Conservation (phyloP, 306 rosid species). For the Hippophae gyantsensis region DNA sequence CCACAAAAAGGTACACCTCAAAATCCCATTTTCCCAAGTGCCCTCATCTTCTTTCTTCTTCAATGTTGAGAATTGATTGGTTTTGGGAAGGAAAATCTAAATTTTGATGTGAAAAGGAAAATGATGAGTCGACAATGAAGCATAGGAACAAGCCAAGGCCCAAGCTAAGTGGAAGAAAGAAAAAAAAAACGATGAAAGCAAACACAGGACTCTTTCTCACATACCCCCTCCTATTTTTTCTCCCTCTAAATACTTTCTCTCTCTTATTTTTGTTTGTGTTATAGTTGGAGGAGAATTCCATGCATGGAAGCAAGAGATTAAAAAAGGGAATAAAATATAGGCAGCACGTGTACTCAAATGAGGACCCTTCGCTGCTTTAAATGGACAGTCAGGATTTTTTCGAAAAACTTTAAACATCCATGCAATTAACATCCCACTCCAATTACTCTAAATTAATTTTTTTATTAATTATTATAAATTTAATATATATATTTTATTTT, state of each 20-base stretch:
- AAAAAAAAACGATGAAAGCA: constrained; percentile 21
- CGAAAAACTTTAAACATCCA: constrained; percentile 1
- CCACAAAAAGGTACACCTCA: constrained; percentile 41
- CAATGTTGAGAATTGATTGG: constrained; percentile 26
- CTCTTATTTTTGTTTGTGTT: constrained; percentile 29
- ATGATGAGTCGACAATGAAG: constrained; percentile 29
- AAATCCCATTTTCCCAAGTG: constrained; percentile 22
- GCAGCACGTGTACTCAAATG: constrained; percentile 56
- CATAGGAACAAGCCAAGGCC: constrained; percentile 1
- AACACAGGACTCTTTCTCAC: constrained; percentile 35
- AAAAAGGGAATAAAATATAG: constrained; percentile 37
- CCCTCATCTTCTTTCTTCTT: constrained; percentile 10
- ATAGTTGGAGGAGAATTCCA: constrained; percentile 79
- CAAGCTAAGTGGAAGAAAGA: no score
- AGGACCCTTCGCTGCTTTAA: constrained; percentile 31
- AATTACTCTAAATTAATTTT: no score
- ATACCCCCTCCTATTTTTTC: constrained; percentile 3
- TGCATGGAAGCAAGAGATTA: constrained; percentile 67
- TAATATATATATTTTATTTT: no score
- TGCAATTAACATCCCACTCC: no score
- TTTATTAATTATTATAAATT: no score
- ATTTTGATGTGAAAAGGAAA: constrained; percentile 24
- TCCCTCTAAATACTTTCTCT: constrained; percentile 11
- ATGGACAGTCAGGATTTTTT: constrained; percentile 46
- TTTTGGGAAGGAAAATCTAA: constrained; percentile 18